These are phyloP conservation scores for Cladobotryum protrusum DNA, from an alignment of 2,329 filamentous ascomycete genomes.

Conservation along the genomic window DNA sequence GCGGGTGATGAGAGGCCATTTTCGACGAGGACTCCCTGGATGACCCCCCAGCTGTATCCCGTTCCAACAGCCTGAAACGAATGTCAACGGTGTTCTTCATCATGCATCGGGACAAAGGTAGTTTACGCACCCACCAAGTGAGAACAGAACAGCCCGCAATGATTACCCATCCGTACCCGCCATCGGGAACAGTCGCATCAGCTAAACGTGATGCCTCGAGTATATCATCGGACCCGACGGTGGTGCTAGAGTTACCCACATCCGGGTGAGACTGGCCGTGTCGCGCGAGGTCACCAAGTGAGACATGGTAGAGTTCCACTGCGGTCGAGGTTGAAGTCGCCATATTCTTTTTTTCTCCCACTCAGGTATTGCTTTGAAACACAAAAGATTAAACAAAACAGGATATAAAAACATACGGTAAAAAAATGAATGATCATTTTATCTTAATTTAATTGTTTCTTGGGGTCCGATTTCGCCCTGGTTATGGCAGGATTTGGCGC, in stretches of 20 bases:
- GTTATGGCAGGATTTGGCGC: too few species aligned
- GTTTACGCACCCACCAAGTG: slow-evolving; percentile 33
- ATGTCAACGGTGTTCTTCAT: neutral
- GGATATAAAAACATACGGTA: too few species aligned
- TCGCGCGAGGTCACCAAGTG: neutral
- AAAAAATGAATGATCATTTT: too few species aligned
- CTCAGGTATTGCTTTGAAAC: too few species aligned
- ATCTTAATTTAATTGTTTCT: too few species aligned
- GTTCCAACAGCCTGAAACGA: slow-evolving; percentile 40
- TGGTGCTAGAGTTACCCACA: neutral
- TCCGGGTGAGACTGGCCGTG: slow-evolving; percentile 3
- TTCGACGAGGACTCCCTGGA: slow-evolving; percentile 50
- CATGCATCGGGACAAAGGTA: neutral
- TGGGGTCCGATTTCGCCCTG: too few species aligned
- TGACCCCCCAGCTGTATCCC: slow-evolving; percentile 53
- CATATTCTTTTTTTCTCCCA: neutral
- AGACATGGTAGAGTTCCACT: slow-evolving; percentile 3
- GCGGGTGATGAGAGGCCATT: slow-evolving; percentile 41
- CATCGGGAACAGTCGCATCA: slow-evolving; percentile 17
- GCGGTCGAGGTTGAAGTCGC: slow-evolving; percentile 7
- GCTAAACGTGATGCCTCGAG: slow-evolving; percentile 11
- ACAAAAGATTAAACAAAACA: too few species aligned
- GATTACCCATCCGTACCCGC: slow-evolving; percentile 24
- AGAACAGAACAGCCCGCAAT: slow-evolving; percentile 20
- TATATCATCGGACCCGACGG: neutral